phyloP scores from a whole-genome alignment of 2,329 filamentous ascomycete species.

The Curvularia eragrostidis region DNA sequence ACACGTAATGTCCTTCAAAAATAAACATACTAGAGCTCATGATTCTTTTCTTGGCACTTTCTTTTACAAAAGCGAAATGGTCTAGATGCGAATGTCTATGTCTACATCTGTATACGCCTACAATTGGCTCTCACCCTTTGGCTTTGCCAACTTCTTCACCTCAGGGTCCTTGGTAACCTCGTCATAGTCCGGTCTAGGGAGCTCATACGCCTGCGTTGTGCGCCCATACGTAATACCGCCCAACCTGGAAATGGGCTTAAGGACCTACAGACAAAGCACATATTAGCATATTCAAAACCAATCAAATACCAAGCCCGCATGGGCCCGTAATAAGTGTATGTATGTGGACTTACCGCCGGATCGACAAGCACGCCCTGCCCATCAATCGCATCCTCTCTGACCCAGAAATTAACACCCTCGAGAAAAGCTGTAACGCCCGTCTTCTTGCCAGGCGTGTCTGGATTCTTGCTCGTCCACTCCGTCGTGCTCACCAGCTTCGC shows the following conservation, averaged over 20 bases:
- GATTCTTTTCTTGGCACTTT: neutral
- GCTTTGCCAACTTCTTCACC: conserved; percentile 61
- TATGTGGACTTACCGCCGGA: conserved; percentile 61
- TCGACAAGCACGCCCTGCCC: conserved; percentile 77
- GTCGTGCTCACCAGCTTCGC: conserved; percentile 74
- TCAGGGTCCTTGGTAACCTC: conserved; percentile 58
- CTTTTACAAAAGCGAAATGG: neutral
- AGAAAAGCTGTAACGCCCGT: conserved; percentile 77
- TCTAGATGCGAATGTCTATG: neutral
- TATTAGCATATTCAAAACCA: neutral
- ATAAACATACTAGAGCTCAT: neutral
- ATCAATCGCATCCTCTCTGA: conserved; percentile 84
- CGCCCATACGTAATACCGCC: conserved; percentile 88
- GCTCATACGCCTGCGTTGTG: conserved; percentile 72
- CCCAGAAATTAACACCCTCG: conserved; percentile 89
- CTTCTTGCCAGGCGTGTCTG: conserved; percentile 71
- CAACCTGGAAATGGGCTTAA: conserved; percentile 77
- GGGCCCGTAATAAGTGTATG: neutral
- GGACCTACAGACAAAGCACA: conserved; percentile 55
- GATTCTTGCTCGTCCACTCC: conserved; percentile 75
- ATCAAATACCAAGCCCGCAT: conserved; percentile 6
- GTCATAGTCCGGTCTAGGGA: conserved; percentile 65
- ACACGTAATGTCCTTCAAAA: neutral
- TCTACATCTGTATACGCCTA: neutral
- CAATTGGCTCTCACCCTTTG: conserved; percentile 9